A percentile compares a stretch with the other conserved stretches of the same genome.
Evolutionary conservation across 345 rosid genomes (phyloP).

Genomic region (Crucihimalaya himalaica): DNA sequence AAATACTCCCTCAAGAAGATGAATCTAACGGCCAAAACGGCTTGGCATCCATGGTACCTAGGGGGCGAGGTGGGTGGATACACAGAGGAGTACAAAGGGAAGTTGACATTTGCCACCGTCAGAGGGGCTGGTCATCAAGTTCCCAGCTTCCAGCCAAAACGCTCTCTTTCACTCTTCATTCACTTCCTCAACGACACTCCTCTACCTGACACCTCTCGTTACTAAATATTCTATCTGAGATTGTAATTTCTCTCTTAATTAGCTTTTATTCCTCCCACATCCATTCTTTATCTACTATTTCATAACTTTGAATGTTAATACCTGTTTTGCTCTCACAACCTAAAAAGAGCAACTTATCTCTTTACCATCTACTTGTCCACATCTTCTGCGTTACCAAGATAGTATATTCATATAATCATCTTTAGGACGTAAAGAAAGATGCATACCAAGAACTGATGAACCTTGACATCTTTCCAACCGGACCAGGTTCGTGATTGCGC

Average conservation of each 20-base stretch:
- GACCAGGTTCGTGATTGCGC: slow-evolving; percentile 31
- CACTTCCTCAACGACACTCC: slow-evolving; percentile 68
- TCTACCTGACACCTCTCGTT: slow-evolving; percentile 60
- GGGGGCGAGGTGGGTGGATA: slow-evolving; percentile 82
- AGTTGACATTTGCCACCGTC: slow-evolving; percentile 72
- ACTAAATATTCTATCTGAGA: slow-evolving; percentile 22
- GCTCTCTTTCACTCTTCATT: slow-evolving; percentile 69
- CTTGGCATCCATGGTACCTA: slow-evolving; percentile 86
- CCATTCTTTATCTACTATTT: slow-evolving; percentile 20
- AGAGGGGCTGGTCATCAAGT: slow-evolving; percentile 94
- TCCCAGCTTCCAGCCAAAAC: slow-evolving; percentile 79
- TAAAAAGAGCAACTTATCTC: slow-evolving; percentile 26
- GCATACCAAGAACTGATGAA: slow-evolving; percentile 40
- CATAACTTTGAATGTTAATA: slow-evolving; percentile 19
- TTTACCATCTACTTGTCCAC: slow-evolving; percentile 12
- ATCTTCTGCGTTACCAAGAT: slow-evolving; percentile 15
- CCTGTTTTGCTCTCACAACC: slow-evolving; percentile 19
- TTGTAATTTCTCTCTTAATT: slow-evolving; percentile 30
- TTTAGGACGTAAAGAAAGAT: slow-evolving; percentile 25
- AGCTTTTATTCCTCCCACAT: slow-evolving; percentile 1
- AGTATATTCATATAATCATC: background rate
- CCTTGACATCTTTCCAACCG: slow-evolving; percentile 34
- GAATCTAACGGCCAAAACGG: slow-evolving; percentile 55
- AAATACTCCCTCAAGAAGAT: slow-evolving; percentile 59
- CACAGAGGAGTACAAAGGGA: slow-evolving; percentile 67